A percentile compares a stretch with the other conserved stretches of the same genome.
phyloP scores from a whole-genome alignment of 1,284 basidiomycete genomes.

The Quambalaria eucalypti region DNA sequence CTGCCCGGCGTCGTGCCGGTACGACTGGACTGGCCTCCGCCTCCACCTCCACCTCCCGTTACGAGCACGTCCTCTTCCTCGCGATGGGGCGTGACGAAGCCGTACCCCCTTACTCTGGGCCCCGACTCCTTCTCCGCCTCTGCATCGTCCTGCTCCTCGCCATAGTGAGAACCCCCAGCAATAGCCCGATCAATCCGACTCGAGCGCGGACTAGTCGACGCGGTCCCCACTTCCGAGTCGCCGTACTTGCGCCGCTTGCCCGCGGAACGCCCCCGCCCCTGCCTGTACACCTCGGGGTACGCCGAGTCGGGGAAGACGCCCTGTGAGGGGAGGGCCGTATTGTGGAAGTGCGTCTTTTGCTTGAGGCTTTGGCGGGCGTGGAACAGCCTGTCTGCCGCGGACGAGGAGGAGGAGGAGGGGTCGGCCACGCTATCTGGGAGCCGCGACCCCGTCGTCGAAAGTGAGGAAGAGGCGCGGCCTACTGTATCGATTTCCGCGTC shows the following conservation, averaged over 20 bases:
- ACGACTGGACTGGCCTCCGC: conserved; percentile 12
- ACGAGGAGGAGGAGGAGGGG: neutral
- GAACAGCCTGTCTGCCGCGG: neutral
- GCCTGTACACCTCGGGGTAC: neutral
- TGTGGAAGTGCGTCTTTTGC: neutral
- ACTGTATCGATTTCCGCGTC: conserved; percentile 23
- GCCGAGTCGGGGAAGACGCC: neutral
- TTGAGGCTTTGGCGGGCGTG: neutral
- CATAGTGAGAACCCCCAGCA: neutral
- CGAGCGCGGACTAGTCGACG: conserved; percentile 21
- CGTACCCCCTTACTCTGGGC: conserved; percentile 29
- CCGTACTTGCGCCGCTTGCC: too few relatives aligned
- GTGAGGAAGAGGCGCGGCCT: neutral
- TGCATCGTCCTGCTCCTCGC: neutral
- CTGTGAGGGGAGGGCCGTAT: conserved; percentile 2
- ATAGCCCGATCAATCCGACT: conserved; percentile 37
- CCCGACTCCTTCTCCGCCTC: neutral
- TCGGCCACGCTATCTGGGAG: neutral
- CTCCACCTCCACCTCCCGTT: too few relatives aligned
- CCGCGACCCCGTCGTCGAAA: neutral
- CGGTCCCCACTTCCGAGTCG: too few relatives aligned
- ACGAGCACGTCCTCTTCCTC: neutral
- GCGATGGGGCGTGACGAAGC: conserved; percentile 26
- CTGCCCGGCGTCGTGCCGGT: neutral
- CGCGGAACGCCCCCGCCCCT: conserved; percentile 12